Evolutionary conservation across 75 land plant genomes (phyloP), one percentile per base, ranked within the genome.

Genomic region (Isoetes taiwanensis): DNA sequence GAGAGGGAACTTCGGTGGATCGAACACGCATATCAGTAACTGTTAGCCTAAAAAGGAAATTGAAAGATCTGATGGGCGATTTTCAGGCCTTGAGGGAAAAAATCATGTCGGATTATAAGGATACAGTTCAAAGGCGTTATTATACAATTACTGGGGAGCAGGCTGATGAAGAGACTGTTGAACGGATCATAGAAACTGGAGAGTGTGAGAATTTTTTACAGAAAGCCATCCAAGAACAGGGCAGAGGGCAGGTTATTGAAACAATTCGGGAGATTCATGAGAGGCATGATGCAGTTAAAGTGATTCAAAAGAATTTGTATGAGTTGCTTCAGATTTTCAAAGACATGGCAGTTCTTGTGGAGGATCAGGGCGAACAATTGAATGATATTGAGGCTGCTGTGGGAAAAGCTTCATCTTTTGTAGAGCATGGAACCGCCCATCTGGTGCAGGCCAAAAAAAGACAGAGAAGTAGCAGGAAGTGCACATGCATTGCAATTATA

Each of bases 281-380:
- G 41, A 27, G 2, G 52, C 17, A 74, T 70, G 56, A 71, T 76
- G 76, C 72, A 20, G 71, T 55, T 34, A 30, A 63, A 30, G 76
- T 60, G 54, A 48, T 76, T 26, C 72, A 72, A 68, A 59, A n/a
- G n/a, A n/a, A n/a, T 35, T 30, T 75, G n/a, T 16, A 39, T 40
- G 81, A 76, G 58, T 54, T 79, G 27, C 79, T 76, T 16, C 72
- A 73, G 58, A 52, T 79, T 41, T 79, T 79, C 54, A 37, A 72
- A 61, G 82, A 79, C 70, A 79, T 77, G 72, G 71, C 82, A 3
- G 82, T 77, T 54, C 66, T 80, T 33, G 83, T 80, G 38, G 67
- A 69, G 30, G 30, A 73, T 11, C 83, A 80, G 58, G 82, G 78
- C 4, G 64, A 78, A 24, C 59, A 66, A 67, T 46, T 80, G 11